Conservation (phyloP, 2,329 filamentous ascomycete species). For the Paramyrothecium sp. region DNA sequence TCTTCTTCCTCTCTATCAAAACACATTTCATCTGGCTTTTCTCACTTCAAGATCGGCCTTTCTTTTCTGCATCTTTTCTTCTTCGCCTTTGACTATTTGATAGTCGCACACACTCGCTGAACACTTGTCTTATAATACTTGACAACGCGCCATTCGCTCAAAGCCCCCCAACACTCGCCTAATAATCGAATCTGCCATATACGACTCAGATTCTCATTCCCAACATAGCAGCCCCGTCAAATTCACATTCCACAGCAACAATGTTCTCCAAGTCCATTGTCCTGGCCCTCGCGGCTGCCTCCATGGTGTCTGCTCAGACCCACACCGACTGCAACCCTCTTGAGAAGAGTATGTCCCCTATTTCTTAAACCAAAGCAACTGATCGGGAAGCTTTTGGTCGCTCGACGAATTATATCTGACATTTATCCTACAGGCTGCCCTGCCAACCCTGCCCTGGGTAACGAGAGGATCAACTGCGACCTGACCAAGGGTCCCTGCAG, state of each 20-base stretch:
- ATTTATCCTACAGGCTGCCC: conserved; percentile 56
- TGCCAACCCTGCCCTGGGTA: conserved; percentile 73
- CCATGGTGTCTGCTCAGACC: conserved; percentile 54
- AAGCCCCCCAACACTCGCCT: not conserved
- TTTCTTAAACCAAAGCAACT: not conserved
- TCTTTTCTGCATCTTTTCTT: not conserved
- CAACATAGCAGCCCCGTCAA: conserved; percentile 1
- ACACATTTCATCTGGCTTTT: not conserved
- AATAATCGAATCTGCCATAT: not conserved
- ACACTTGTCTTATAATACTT: not conserved
- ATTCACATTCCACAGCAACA: conserved; percentile 9
- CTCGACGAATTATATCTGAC: not conserved
- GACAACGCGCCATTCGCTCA: not conserved
- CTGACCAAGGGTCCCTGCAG: conserved; percentile 72
- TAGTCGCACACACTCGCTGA: not conserved
- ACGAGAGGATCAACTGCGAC: conserved; percentile 57
- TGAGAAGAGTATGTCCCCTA: conserved; percentile 41
- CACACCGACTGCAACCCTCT: conserved; percentile 54
- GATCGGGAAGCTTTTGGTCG: not conserved
- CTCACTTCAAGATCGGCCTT: not conserved
- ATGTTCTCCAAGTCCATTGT: conserved; percentile 46
- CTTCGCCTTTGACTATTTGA: not conserved
- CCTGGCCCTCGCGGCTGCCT: conserved; percentile 45
- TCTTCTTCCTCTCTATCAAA: not conserved
- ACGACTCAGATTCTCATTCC: not conserved